Evolutionary conservation across 2,329 filamentous ascomycete species (phyloP), one percentile per base, ranked within the genome.

Genomic region (Alternaria triticimaculans): DNA sequence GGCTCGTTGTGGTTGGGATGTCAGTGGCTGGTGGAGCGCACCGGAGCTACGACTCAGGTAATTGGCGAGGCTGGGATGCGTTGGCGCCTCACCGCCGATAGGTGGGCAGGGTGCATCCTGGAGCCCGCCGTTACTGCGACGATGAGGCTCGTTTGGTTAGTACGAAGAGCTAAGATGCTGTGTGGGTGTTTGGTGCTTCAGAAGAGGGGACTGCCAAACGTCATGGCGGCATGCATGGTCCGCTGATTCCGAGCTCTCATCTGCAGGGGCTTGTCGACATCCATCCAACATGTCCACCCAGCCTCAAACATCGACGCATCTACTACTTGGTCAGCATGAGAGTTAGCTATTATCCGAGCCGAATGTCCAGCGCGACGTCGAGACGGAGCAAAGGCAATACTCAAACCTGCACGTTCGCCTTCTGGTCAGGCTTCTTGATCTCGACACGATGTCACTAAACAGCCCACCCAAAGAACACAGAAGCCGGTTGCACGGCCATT

Each of bases 21-120:
- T 15, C 15, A 53, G 76, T 76, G 76, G 76, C 72, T 79, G 76
- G 76, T 67, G 66, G 64, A 67, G 61, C 66, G 64, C 55, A 23
- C 28, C 48, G 43, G 14, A 58, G 51, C 25, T 55, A 58, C 65
- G 58, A 69, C 66, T 72, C 66, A 69, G 62, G 65, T 68, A 76
- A 79, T 70, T 76, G 62, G 67, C 73, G 76, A 69, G 76, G 76
- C 73, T 78, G 76, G 76, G 71, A 68, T 78, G 76, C 62, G 70
- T 67, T 74, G 69, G 71, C 71, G 64, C 57, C 60, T 71, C 70
- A 72, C 66, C 65, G 69, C 64, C 67, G 64, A 58, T 58, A 58
- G 56, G 33, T 54, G 55, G 53, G 55, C 68, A 68, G 48, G 67
- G 58, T 20, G 44, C 67, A 71, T 69, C 56, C 64, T 66, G 54